Conservation (phyloP, 2,329 filamentous ascomycete genomes). For the Didymella pomorum region DNA sequence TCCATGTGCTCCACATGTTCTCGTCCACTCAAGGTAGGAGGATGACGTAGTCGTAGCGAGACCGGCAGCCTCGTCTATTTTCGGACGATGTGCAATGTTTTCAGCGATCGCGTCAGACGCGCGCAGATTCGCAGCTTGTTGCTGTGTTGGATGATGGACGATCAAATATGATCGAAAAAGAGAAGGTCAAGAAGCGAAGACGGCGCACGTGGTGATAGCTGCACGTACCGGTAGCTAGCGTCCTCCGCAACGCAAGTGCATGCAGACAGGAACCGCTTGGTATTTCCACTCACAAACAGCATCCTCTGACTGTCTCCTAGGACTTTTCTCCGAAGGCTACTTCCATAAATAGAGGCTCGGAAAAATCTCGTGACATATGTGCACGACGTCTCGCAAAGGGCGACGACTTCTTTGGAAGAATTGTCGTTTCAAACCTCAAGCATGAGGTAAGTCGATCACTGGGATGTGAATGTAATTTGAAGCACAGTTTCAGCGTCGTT, state of each 20-base stretch:
- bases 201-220: neutral
- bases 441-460: too few species aligned
- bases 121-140: neutral
- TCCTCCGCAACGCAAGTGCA: neutral
- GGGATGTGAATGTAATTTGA: too few species aligned
- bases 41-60: slow-evolving; percentile 13
- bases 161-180: neutral
- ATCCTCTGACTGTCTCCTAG: too few species aligned
- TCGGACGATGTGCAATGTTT: neutral
- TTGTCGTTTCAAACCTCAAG: too few species aligned
- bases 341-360: neutral
- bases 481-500: too few species aligned
- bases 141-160: neutral
- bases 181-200: neutral
- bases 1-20: slow-evolving; percentile 16
- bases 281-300: too few species aligned
- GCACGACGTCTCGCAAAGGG: too few species aligned
- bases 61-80: neutral
- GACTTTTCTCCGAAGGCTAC: too few species aligned
- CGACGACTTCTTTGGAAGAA: too few species aligned
- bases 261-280: neutral
- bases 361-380: too few species aligned
- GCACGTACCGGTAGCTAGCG: too few species aligned
- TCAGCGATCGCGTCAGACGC: neutral
- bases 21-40: slow-evolving; percentile 7